These are phyloP conservation scores for Boletellus ananas DNA, from an alignment of 768 basidiomycete genomes.

Conservation along the genomic window DNA sequence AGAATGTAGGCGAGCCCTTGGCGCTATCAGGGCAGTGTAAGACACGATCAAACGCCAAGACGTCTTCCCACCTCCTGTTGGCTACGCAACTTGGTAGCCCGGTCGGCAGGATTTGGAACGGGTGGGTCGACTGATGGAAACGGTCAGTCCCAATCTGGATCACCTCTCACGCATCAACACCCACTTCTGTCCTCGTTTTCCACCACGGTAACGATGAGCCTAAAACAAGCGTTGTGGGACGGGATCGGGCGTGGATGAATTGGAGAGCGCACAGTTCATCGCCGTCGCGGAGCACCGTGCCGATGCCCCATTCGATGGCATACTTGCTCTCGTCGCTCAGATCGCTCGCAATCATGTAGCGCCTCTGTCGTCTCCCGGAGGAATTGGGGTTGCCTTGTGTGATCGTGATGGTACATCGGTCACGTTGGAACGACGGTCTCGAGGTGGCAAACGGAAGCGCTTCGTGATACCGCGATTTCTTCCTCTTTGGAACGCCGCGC, in stretches of 20 bases:
- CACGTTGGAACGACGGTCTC: slow-evolving; percentile 82
- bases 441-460: slow-evolving; percentile 62
- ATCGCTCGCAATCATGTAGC: slow-evolving; percentile 91
- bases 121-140: slow-evolving; percentile 55
- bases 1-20: slow-evolving; percentile 88
- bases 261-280: slow-evolving; percentile 65
- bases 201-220: slow-evolving; percentile 82
- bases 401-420: slow-evolving; percentile 86
- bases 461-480: slow-evolving; percentile 60
- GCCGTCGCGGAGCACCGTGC: slow-evolving; percentile 91
- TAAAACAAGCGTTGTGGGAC: slow-evolving; percentile 17
- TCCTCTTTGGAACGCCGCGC: slow-evolving; percentile 46
- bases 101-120: slow-evolving; percentile 69
- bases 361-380: slow-evolving; percentile 53
- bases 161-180: slow-evolving; percentile 13
- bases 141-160: slow-evolving; percentile 1
- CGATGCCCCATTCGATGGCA: slow-evolving; percentile 97
- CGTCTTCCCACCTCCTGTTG: slow-evolving; percentile 77
- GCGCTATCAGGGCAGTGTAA: slow-evolving; percentile 47
- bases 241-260: neutral
- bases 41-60: slow-evolving; percentile 3
- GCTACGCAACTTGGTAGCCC: slow-evolving; percentile 71
- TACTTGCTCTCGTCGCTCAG: slow-evolving; percentile 91
- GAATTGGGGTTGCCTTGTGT: slow-evolving; percentile 78
- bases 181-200: slow-evolving; percentile 89